Evolutionary conservation across 306 rosid genomes (phyloP), one percentile per base, ranked within the genome.

Genomic region (Prunus dulcis): DNA sequence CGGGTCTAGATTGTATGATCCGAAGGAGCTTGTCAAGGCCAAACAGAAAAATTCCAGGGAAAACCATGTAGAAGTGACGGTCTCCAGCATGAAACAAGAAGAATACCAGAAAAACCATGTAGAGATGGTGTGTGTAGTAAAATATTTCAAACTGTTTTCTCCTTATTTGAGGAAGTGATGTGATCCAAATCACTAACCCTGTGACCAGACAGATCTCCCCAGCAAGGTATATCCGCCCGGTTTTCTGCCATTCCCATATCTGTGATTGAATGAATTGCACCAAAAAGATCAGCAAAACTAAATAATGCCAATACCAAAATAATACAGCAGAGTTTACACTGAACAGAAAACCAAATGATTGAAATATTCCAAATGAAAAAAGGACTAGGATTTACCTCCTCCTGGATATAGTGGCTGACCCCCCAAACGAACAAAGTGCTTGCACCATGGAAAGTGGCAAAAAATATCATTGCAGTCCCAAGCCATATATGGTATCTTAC

Each of bases 11-110:
- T 76, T 95, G 97, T 47, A 95, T 63, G 78, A 90, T 27, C 30
- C 96, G 87, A 41, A 95, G 89, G 46, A 92, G 46, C 88, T 90
- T 92, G 79, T 95, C 98, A 15, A 90, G 87, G 51, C 86, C 88
- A 71, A 92, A 92, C 77, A 95, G 98, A 74, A 95, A 88, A 69
- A 95, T 65, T 67, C 97, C 97, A 0, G 96, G 84, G 79, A 95
- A 95, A 55, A 90, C 88, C 71, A 68, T 77, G 77, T 92, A 92
- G 75, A 95, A 95, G 83, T 92, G 98, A 74, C 90, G 79, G 77
- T 95, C 98, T 81, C 97, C 98, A 19, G 78, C 90, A 82, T 95
- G 98, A 75, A 95, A 92, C 87, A 95, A 81, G 92, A 88, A 90
- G 55, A 92, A 85, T n/a, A 90, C 80, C n/a, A 92, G 86, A 81